Conservation (phyloP, 805 yeast genomes). For the Metschnikowia gelsemii region DNA sequence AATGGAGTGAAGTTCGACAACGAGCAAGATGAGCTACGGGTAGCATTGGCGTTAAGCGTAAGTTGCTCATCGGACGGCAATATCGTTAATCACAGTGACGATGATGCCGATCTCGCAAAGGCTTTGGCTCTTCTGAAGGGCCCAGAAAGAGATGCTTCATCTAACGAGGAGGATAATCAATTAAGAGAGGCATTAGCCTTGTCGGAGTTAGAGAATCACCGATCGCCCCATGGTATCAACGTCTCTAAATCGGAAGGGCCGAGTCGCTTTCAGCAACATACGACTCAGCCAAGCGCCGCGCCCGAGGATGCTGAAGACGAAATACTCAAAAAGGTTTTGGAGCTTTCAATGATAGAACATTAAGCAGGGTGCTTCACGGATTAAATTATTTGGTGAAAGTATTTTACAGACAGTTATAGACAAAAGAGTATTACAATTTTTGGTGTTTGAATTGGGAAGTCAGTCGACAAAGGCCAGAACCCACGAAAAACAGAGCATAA, state of each 20-base stretch:
- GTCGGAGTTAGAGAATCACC: slow-evolving; percentile 9
- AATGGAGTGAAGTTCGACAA: slow-evolving; percentile 41
- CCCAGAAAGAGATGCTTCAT: background rate
- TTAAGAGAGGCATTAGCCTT: slow-evolving; percentile 9
- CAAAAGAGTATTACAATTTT: too few relatives aligned
- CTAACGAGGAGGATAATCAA: slow-evolving; percentile 5
- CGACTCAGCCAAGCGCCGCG: background rate
- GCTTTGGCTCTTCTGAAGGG: slow-evolving; percentile 14
- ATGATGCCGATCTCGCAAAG: slow-evolving; percentile 29
- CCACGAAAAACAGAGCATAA: too few relatives aligned
- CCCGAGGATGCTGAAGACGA: slow-evolving; percentile 20
- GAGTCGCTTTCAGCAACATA: slow-evolving; percentile 3
- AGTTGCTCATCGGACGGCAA: slow-evolving; percentile 12
- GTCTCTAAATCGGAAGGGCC: slow-evolving; percentile 1
- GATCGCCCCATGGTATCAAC: slow-evolving; percentile 12
- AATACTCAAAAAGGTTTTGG: slow-evolving; percentile 19
- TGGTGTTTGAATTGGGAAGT: too few relatives aligned
- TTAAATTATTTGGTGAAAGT: too few relatives aligned
- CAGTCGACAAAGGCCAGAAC: too few relatives aligned
- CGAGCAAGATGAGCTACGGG: slow-evolving; percentile 28
- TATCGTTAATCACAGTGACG: slow-evolving; percentile 11
- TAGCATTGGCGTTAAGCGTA: slow-evolving; percentile 27
- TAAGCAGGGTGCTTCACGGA: too few relatives aligned
- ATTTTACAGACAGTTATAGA: too few relatives aligned
- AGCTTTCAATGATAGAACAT: slow-evolving; percentile 22